Conservation (phyloP, 75 land plant genomes). For the Pinus albicaulis region DNA sequence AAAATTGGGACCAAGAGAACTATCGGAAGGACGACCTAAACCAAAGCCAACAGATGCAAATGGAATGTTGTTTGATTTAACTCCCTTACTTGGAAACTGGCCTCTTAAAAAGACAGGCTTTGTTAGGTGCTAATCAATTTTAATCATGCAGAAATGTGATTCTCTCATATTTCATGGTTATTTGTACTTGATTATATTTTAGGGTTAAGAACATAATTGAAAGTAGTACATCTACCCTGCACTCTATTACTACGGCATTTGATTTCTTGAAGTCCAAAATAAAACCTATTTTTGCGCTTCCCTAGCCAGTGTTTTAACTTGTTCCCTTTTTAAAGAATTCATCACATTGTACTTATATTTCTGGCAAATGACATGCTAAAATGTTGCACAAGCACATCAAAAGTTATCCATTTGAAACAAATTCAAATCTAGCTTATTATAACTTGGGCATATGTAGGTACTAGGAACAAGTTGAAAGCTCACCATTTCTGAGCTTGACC, state of each 20-base stretch:
- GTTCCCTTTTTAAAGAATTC: neutral
- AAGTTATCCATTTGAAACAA: neutral
- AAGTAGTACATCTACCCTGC: neutral
- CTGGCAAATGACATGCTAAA: neutral
- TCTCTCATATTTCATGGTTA: neutral
- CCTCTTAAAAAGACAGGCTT: neutral
- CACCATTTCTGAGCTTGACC: conserved; percentile 96
- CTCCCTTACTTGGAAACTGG: neutral
- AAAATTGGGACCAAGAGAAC: no score
- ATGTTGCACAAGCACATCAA: neutral
- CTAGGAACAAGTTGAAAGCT: conserved; percentile 9
- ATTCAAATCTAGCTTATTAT: no score
- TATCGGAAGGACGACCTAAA: no score
- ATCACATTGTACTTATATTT: neutral
- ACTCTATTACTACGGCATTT: neutral
- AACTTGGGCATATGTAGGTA: neutral
- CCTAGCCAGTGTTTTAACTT: neutral
- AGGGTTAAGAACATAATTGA: neutral
- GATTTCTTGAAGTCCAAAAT: neutral
- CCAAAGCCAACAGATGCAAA: neutral
- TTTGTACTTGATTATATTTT: neutral
- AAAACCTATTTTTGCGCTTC: neutral
- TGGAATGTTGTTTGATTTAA: neutral
- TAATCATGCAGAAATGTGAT: neutral
- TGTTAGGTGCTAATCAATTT: neutral